Evolutionary conservation across 805 yeast genomes (phyloP).

Genomic region (Kodamaea jinghongensis): DNA sequence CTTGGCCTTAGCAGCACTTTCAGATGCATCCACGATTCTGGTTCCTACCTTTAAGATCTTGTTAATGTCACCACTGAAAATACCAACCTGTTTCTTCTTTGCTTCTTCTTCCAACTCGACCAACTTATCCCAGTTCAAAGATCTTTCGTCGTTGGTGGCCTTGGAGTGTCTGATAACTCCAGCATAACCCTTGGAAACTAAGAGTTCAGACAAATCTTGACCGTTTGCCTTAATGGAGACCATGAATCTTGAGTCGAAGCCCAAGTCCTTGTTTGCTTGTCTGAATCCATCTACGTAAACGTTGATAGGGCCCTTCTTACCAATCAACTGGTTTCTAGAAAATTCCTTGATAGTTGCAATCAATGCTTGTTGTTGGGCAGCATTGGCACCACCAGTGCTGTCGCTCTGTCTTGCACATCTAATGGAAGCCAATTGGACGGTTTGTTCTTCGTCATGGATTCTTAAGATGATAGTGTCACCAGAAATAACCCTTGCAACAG

Average conservation of each 20-base stretch:
- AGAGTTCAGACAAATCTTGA: constrained; percentile 55
- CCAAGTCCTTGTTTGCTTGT: constrained; percentile 51
- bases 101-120: constrained; percentile 68
- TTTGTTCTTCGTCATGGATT: constrained; percentile 49
- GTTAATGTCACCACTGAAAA: constrained; percentile 46
- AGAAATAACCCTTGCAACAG: constrained; percentile 59
- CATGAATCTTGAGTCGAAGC: constrained; percentile 62
- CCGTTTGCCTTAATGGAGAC: constrained; percentile 58
- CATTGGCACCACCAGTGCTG: constrained; percentile 38
- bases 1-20: constrained; percentile 65
- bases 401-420: constrained; percentile 73
- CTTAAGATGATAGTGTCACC: constrained; percentile 66
- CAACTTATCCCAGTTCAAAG: constrained; percentile 74
- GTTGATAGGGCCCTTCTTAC: constrained; percentile 53
- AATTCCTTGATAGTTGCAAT: constrained; percentile 71
- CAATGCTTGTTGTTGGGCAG: constrained; percentile 45
- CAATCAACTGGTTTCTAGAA: constrained; percentile 65
- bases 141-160: constrained; percentile 63
- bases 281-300: constrained; percentile 64
- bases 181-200: constrained; percentile 69
- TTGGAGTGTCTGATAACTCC: constrained; percentile 76
- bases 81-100: constrained; percentile 54
- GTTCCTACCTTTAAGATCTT: constrained; percentile 55
- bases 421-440: constrained; percentile 74
- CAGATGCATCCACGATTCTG: constrained; percentile 77